Evolutionary conservation across 805 yeast species (phyloP).

Genomic region (Candida quercuum): DNA sequence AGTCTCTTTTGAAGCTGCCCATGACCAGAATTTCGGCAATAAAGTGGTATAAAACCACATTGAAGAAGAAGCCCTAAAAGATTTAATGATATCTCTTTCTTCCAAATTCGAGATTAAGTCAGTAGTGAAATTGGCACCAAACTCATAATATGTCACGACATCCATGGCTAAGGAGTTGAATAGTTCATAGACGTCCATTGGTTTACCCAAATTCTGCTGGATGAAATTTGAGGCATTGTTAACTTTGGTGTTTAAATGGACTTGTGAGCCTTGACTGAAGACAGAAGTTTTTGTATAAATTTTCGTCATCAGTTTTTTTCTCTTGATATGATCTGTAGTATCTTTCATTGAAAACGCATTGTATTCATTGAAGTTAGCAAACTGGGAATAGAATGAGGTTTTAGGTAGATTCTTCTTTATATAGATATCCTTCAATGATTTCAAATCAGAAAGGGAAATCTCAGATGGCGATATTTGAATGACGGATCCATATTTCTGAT

Average conservation of each 20-base stretch:
- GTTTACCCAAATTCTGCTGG: conserved; percentile 10
- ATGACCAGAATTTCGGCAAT: conserved; percentile 48
- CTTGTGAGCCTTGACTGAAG: conserved; percentile 27
- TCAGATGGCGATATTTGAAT: conserved; percentile 59
- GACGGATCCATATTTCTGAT: conserved; percentile 53
- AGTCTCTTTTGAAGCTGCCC: conserved; percentile 39
- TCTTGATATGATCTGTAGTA: conserved; percentile 40
- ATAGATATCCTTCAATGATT: conserved; percentile 50
- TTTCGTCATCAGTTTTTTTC: conserved; percentile 36
- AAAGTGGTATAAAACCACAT: conserved; percentile 64
- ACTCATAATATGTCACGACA: conserved; percentile 54
- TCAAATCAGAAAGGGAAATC: conserved; percentile 49
- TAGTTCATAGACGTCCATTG: conserved; percentile 53
- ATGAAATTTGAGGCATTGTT: conserved; percentile 19
- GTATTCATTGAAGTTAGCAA: conserved; percentile 48
- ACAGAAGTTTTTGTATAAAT: conserved; percentile 41
- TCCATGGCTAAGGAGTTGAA: conserved; percentile 73
- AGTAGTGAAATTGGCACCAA: conserved; percentile 46
- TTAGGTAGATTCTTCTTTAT: conserved; percentile 50
- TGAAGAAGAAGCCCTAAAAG: conserved; percentile 45
- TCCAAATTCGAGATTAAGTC: conserved; percentile 35
- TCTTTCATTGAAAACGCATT: conserved; percentile 56
- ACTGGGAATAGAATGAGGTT: conserved; percentile 51
- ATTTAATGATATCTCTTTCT: conserved; percentile 37
- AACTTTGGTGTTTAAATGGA: conserved; percentile 30